These are phyloP conservation scores for Bondarzewia mesenterica DNA, from an alignment of 1,284 basidiomycete species.

Conservation along the genomic window DNA sequence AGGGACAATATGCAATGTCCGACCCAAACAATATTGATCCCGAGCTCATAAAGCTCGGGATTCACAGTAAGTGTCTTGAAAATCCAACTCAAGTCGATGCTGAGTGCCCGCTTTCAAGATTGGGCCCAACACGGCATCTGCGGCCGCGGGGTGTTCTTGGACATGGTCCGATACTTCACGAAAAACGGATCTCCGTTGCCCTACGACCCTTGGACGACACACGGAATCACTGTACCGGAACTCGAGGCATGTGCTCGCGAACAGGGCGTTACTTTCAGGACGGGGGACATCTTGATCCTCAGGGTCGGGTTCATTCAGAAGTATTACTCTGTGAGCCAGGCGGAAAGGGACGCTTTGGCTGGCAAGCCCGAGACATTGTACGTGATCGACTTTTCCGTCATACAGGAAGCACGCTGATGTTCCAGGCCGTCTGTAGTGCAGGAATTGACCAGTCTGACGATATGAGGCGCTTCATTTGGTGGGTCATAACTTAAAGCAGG, in stretches of 20 bases:
- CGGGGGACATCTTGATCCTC: slow-evolving; percentile 53
- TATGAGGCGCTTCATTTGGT: slow-evolving; percentile 70
- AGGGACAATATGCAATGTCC: slow-evolving; percentile 37
- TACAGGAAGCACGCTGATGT: slow-evolving; percentile 5
- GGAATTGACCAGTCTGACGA: slow-evolving; percentile 63
- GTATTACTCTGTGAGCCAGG: slow-evolving; percentile 37
- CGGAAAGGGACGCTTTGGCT: slow-evolving; percentile 38
- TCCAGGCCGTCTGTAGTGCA: slow-evolving; percentile 45
- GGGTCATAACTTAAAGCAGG: too few relatives aligned
- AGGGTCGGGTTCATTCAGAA: slow-evolving; percentile 62
- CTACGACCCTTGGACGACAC: slow-evolving; percentile 60
- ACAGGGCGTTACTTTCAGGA: slow-evolving; percentile 50
- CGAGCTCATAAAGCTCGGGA: slow-evolving; percentile 44
- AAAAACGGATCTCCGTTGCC: slow-evolving; percentile 34
- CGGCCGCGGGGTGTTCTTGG: slow-evolving; percentile 62
- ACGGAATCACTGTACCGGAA: slow-evolving; percentile 46
- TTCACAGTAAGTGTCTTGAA: slow-evolving; percentile 49
- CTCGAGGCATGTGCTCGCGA: slow-evolving; percentile 54
- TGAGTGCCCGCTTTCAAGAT: slow-evolving; percentile 37
- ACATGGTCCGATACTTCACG: slow-evolving; percentile 49
- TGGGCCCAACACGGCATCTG: slow-evolving; percentile 72
- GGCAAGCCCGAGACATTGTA: slow-evolving; percentile 43
- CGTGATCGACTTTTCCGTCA: slow-evolving; percentile 16
- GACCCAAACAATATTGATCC: slow-evolving; percentile 46
- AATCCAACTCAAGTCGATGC: too few relatives aligned